Evolutionary conservation across 1,139 yeast species (phyloP), one percentile per base, ranked within the genome.

Genomic region (Kluyveromyces sp.): DNA sequence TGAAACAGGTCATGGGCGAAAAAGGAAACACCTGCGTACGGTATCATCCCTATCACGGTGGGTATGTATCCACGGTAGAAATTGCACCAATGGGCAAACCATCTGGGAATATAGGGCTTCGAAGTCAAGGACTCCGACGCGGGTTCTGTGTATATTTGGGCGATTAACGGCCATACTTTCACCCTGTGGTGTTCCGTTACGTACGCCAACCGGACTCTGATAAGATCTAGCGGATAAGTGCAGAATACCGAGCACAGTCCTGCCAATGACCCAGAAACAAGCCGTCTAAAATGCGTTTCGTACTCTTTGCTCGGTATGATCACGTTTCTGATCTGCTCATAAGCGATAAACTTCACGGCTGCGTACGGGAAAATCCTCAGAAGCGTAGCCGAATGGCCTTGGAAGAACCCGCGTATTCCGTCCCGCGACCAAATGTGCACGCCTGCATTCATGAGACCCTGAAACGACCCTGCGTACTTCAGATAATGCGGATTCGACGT

Each of bases 1-100:
- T 89, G 97, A 48, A 89, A 72, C 46, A 80, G 64, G 65, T 92
- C 99, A 63, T 92, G 97, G 3, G 96, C 85, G 67, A 89, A 85
- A 58, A 92, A 92, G 1, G 96, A 85, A 2, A 89, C 96, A 9
- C 99, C 99, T 1, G 99, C 98, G 61, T 92, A 92, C 1, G 98
- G 98, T 16, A 92, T 73, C 95, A 92, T 89, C 13, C 99, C 99
- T 34, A 88, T 61, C 33, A 92, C 80, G 0, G 99, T 92, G 17
- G 98, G 96, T 6, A 85, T 78, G 66, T 89, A 92, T 2, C 99
- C 99, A 48, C 96, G 73, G 65, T 92, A 92, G 61, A 88, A 92
- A 67, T 89, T 88, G 26, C 84, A 60, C 53, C 70, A 55, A 28
- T 64, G 67, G 11, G 68, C 60, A 40, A 66, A 51, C 49, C 62